Base-by-base conservation (phyloP, 176 grass and related monocot species). In the Carex parvula region DNA sequence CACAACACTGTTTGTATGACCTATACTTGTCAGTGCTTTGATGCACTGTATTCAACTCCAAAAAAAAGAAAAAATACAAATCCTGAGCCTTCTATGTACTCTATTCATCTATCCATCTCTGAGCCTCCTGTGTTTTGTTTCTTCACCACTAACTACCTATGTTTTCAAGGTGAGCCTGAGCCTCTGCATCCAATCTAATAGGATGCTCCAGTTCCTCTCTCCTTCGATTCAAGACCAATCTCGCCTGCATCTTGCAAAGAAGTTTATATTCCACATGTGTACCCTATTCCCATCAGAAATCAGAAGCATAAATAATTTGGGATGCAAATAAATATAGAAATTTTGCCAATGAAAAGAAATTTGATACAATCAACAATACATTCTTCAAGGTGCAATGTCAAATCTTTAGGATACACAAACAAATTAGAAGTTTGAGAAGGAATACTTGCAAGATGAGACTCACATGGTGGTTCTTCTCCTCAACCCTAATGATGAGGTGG, bases 171-270 rank as follows among this genome's bases (percentile, higher is more conserved):
- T 84, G 87, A 88, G 89, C 87, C 48, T 92, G 85, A 24, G 89
- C 92, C 89, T 90, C 85, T 86, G 87, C 87, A 79, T 97, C 95
- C 82, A 97, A 90, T 81, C 84, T 93, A 80, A 94, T 90, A 82
- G 90, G 89, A 83, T n/a, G 65, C 72, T 53, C 84, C 89, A n/a
- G 73, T 89, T 67, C 90, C 84, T 83, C 18, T 87, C 52, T 84
- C 89, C 55, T 90, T 94, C 8, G 46, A 65, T 13, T 92, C 87
- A 60, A 86, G 78, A 75, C 56, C 81, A 58, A 56, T 88, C 74
- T 85, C 77, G 72, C 66, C 79, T 84, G 72, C 84, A 66, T 88
- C 89, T 48, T 87, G 85, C 33, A 80, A 80, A 39, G 18, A 80
- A 60, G 26, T 60, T 75, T 56, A 56, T 79, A 30, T 37, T 60